Evolutionary conservation across 2,329 filamentous ascomycete genomes (phyloP).

Genomic region (Alternaria burnsii): DNA sequence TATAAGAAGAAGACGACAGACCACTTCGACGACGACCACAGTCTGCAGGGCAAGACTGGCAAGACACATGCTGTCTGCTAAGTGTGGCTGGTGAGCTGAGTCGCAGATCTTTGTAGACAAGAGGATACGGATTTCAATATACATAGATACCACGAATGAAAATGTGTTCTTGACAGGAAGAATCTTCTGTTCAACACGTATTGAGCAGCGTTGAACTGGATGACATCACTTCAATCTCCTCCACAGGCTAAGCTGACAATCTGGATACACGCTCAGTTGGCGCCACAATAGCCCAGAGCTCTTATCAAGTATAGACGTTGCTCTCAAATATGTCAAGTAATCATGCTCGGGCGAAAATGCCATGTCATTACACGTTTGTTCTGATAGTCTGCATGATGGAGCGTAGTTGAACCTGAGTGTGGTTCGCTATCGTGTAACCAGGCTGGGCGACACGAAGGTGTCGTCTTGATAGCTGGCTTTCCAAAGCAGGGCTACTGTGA

Average conservation of each 20-base stretch:
- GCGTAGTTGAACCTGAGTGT: too few species aligned
- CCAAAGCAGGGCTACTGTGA: too few species aligned
- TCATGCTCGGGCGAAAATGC: too few species aligned
- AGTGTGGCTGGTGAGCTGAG: background rate
- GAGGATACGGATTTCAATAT: background rate
- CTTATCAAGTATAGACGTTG: too few species aligned
- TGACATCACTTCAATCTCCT: background rate
- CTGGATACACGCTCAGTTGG: background rate
- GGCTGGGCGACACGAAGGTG: too few species aligned
- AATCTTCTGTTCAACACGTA: background rate
- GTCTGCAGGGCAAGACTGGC: conserved; percentile 85
- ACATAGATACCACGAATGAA: background rate
- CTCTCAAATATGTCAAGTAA: too few species aligned
- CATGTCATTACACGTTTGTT: too few species aligned
- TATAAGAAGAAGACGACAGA: conserved; percentile 47
- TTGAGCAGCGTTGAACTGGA: background rate
- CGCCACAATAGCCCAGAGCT: too few species aligned
- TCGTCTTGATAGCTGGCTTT: too few species aligned
- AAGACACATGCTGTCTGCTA: conserved; percentile 90
- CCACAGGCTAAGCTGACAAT: background rate
- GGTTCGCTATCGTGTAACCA: too few species aligned
- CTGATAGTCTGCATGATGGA: too few species aligned
- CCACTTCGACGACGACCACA: conserved; percentile 83
- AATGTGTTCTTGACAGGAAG: background rate
- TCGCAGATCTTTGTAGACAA: too few species aligned